These are phyloP conservation scores for rapeseed (Brassica napus) DNA, from an alignment of 345 rosid species.

Conservation along the genomic window DNA sequence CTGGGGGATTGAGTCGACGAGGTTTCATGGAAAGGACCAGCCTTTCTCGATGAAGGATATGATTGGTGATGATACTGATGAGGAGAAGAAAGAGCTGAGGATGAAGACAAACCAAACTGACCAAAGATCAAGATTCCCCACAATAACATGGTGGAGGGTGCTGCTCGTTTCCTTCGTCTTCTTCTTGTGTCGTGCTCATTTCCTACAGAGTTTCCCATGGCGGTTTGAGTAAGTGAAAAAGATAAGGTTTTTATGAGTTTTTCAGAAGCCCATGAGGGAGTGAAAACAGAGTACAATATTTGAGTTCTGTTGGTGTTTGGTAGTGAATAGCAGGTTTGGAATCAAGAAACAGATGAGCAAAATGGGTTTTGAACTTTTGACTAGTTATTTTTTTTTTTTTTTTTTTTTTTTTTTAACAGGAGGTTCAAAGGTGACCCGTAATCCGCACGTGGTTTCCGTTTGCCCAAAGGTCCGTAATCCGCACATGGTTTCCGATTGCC, in stretches of 20 bases:
- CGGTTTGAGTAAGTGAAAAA: constrained; percentile 14
- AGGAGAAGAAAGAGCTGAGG: constrained; percentile 39
- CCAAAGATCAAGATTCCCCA: constrained; percentile 52
- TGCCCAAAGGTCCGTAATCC: too few species aligned
- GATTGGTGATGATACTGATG: constrained; percentile 27
- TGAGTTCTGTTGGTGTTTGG: constrained; percentile 28
- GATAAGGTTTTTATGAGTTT: constrained; percentile 6
- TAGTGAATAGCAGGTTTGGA: constrained; percentile 26
- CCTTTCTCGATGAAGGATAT: constrained; percentile 47
- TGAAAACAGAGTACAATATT: constrained; percentile 1
- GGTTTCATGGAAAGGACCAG: constrained; percentile 35
- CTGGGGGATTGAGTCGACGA: constrained; percentile 41
- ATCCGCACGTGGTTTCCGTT: too few species aligned
- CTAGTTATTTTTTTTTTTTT: too few species aligned
- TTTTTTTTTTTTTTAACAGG: too few species aligned
- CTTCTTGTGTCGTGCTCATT: constrained; percentile 11
- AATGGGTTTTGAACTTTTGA: not conserved
- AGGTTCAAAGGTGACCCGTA: too few species aligned
- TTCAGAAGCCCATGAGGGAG: constrained; percentile 20
- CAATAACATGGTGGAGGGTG: constrained; percentile 33
- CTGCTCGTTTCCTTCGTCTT: constrained; percentile 16
- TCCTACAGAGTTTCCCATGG: constrained; percentile 32
- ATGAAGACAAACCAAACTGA: constrained; percentile 41
- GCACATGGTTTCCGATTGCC: too few species aligned
- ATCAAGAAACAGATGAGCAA: constrained; percentile 34